Evolutionary conservation across 2,329 filamentous ascomycete genomes (phyloP).

Genomic region (Talaromyces sp.): DNA sequence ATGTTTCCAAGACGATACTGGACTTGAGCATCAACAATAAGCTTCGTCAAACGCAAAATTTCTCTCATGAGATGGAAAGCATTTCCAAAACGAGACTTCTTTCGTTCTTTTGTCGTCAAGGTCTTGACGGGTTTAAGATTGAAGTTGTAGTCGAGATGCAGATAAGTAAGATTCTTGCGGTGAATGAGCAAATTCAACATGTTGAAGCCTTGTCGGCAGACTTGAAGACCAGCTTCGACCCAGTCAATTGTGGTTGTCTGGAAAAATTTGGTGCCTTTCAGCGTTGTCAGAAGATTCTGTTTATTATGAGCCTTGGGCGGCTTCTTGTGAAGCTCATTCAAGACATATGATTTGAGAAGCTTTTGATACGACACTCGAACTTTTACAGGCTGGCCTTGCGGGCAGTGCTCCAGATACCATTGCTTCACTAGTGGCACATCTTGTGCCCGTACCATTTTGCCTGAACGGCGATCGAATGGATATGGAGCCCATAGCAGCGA

Average conservation of each 20-base stretch:
- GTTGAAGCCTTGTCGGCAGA: constrained; percentile 97
- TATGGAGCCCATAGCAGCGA: constrained; percentile 97
- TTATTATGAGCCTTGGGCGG: constrained; percentile 93
- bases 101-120: constrained; percentile 94
- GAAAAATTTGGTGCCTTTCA: constrained; percentile 98
- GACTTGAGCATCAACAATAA: constrained; percentile 97
- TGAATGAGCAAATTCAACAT: constrained; percentile 98
- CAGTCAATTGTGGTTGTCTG: constrained; percentile 99
- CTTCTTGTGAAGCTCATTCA: constrained; percentile 96
- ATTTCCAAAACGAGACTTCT: constrained; percentile 98
- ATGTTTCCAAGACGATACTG: constrained; percentile 97
- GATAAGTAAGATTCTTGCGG: constrained; percentile 94
- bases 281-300: constrained; percentile 78
- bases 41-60: constrained; percentile 88
- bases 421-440: constrained; percentile 97
- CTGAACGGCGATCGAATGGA: constrained; percentile 89
- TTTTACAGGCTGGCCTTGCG: constrained; percentile 86
- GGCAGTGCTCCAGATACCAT: constrained; percentile 96
- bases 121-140: constrained; percentile 99
- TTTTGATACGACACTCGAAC: constrained; percentile 98
- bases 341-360: constrained; percentile 86
- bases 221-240: constrained; percentile 97
- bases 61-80: constrained; percentile 99
- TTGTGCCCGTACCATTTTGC: constrained; percentile 92
- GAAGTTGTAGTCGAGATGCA: constrained; percentile 99